A percentile compares a stretch with the other conserved stretches of the same genome.
Conservation (phyloP, 1,284 basidiomycete species). For the Melanopsichium pennsylvanicum region DNA sequence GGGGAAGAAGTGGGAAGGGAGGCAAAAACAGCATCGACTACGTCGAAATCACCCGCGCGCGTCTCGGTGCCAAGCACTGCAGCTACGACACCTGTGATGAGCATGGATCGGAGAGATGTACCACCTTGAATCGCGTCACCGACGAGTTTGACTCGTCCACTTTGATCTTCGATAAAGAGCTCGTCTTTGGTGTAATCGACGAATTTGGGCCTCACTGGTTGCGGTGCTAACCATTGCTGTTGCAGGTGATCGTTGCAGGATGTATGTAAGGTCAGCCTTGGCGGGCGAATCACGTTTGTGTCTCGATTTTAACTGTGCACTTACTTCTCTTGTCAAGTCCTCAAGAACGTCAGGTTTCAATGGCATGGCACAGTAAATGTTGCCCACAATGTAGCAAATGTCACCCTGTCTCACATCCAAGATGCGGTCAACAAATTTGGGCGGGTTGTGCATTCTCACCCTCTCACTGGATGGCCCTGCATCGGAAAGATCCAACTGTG, state of each 20-base stretch:
- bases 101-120: conserved; percentile 29
- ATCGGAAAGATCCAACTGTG: conserved; percentile 15
- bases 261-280: too few relatives aligned
- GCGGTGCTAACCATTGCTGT: conserved; percentile 87
- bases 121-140: conserved; percentile 70
- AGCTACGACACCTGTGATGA: conserved; percentile 74
- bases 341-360: conserved; percentile 96
- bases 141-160: conserved; percentile 85
- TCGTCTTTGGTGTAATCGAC: conserved; percentile 77
- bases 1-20: conserved; percentile 67
- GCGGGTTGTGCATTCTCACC: conserved; percentile 24
- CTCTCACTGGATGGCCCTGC: conserved; percentile 14
- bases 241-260: too few relatives aligned
- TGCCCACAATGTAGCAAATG: conserved; percentile 90
- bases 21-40: conserved; percentile 86
- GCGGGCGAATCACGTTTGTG: too few relatives aligned
- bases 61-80: conserved; percentile 91
- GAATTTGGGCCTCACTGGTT: conserved; percentile 67
- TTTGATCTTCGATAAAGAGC: conserved; percentile 93
- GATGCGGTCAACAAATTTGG: conserved; percentile 80
- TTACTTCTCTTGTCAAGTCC: conserved; percentile 89
- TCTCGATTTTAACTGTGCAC: too few relatives aligned
- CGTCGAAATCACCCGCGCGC: conserved; percentile 87
- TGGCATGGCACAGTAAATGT: conserved; percentile 97
- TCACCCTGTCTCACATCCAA: conserved; percentile 85